phyloP scores from a whole-genome alignment of 164 flowering plant genomes.

The Chloranthus sessilifolius region DNA sequence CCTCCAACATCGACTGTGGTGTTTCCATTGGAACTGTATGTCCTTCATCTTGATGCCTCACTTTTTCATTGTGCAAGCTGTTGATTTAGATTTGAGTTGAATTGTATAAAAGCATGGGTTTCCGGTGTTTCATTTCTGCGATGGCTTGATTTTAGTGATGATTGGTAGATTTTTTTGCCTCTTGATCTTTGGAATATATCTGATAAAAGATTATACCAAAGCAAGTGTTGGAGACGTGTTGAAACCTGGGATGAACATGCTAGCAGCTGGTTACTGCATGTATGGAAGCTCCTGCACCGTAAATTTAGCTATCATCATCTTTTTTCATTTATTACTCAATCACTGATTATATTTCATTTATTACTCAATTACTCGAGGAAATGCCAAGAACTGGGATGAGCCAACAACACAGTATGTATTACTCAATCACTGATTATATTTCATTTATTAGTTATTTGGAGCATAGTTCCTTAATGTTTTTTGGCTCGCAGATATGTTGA shows the following conservation, averaged over 20 bases:
- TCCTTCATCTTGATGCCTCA: no score
- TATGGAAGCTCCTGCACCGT: constrained; percentile 99
- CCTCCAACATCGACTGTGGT: constrained; percentile 98
- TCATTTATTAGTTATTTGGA: constrained; percentile 2
- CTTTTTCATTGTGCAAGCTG: no score
- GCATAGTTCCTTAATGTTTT: background rate
- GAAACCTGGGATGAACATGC: constrained; percentile 86
- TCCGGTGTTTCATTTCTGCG: background rate
- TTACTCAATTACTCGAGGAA: constrained; percentile 98
- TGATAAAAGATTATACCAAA: constrained; percentile 40
- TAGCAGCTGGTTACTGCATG: constrained; percentile 99
- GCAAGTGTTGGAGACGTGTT: constrained; percentile 74
- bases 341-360: no score
- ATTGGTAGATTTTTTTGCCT: constrained; percentile 10
- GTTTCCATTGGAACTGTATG: constrained; percentile 98
- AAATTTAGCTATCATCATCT: constrained; percentile 8
- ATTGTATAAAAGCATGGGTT: background rate
- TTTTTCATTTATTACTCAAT: no score
- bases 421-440: constrained; percentile 2
- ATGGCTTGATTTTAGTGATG: background rate
- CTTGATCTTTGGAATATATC: constrained; percentile 86
- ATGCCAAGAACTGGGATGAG: constrained; percentile 94
- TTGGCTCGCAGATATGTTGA: constrained; percentile 67
- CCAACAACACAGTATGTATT: constrained; percentile 76
- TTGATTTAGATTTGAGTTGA: no score